Conservation (phyloP, 192 early-diverging fungal species). For the Phlyctochytrium planicorne region DNA sequence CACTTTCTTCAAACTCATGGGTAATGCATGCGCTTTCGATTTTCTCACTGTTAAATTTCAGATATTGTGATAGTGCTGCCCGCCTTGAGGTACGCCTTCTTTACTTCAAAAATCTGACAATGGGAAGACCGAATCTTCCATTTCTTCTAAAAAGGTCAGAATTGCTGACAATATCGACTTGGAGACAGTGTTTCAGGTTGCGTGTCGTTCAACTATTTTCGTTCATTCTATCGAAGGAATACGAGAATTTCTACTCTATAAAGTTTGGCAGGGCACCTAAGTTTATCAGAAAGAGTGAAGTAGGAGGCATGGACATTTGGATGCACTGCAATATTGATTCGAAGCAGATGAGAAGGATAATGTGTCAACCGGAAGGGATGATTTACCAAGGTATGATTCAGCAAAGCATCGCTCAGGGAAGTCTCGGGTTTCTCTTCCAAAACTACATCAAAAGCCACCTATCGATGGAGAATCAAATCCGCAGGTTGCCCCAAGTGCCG, state of each 20-base stretch:
- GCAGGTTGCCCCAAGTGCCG: too few species aligned
- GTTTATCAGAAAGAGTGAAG: slow-evolving; percentile 29
- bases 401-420: too few species aligned
- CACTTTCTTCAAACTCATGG: slow-evolving; percentile 41
- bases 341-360: too few species aligned
- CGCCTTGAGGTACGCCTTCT: slow-evolving; percentile 29
- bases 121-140: slow-evolving; percentile 30
- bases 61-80: slow-evolving; percentile 40
- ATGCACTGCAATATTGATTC: too few species aligned
- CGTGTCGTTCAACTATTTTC: not conserved
- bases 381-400: too few species aligned
- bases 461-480: too few species aligned
- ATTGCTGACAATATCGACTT: slow-evolving; percentile 60
- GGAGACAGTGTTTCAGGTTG: slow-evolving; percentile 47
- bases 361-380: too few species aligned
- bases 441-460: too few species aligned
- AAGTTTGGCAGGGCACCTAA: slow-evolving; percentile 57
- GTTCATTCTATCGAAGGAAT: slow-evolving; percentile 38
- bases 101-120: not conserved
- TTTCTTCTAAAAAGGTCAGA: slow-evolving; percentile 40
- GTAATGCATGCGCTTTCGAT: too few species aligned
- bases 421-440: too few species aligned
- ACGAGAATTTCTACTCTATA: slow-evolving; percentile 50
- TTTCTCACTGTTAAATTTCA: slow-evolving; percentile 3
- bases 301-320: slow-evolving; percentile 11